Base-by-base conservation (phyloP, 2,329 filamentous ascomycete species). In the Talaromyces verruculosus region DNA sequence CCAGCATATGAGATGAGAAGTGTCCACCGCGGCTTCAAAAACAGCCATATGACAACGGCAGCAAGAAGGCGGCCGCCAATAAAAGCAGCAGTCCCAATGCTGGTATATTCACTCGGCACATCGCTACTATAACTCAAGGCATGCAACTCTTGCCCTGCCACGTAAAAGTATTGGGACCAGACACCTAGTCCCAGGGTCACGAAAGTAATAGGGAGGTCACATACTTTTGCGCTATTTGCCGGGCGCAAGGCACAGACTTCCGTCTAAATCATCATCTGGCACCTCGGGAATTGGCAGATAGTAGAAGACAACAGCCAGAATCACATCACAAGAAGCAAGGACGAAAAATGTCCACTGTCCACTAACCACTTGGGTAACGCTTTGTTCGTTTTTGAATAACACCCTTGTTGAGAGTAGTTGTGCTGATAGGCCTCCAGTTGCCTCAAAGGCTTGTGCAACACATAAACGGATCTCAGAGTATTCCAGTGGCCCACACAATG, bases 321-420 rank as follows among this genome's bases (percentile, higher is more conserved):
- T 43, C 17, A 73, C 55, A 87, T 80, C 33, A 84, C 86, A 70
- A 88, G 87, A n/a, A 88, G 79, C 82, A 66, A 89, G 88, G 6
- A 84, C 86, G 2, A 89, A 82, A 67, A 88, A 89, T 0, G 86
- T 83, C 86, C 87, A 89, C 72, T 89, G 87, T 1, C 87, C 85
- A 64, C 86, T 82, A 64, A 88, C 83, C 19, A 89, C 73, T 13
- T 82, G 87, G 33, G 89, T 80, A 0, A 86, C 41, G n/a, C 41
- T 43, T 1, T 43, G 17, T 43, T 43, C 15, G 41, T 43, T 6
- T 43, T 43, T 43, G n/a, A 19, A 43, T 10, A 43, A 19, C 17
- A 43, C 85, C 63, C 83, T 84, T 65, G 84, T 80, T 3, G 87
- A 86, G 37, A 89, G 78, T 2, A 89, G 77, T 3, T 85, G 86